Conservation (phyloP, 306 rosid species). For the Neltuma alba region DNA sequence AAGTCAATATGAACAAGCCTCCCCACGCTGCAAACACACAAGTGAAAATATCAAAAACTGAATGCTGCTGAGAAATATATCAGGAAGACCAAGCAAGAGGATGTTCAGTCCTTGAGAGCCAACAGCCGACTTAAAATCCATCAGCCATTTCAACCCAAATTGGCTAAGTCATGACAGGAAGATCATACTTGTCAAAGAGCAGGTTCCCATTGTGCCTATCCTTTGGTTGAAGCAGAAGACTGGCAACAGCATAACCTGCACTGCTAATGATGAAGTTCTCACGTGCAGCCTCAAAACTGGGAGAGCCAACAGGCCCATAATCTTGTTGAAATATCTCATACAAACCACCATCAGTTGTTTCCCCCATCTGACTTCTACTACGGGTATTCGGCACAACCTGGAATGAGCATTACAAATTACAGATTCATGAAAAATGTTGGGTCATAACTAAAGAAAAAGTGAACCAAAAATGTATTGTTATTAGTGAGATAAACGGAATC, state of each 20-base stretch:
- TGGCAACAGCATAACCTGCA: slow-evolving; percentile 99
- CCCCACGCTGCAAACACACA: slow-evolving; percentile 69
- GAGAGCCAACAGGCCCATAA: slow-evolving; percentile 61
- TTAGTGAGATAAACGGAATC: background rate
- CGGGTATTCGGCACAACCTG: slow-evolving; percentile 96
- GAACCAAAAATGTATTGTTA: background rate
- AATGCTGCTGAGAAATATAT: slow-evolving; percentile 1
- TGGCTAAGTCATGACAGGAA: slow-evolving; percentile 5
- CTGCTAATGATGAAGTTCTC: slow-evolving; percentile 93
- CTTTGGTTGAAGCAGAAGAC: slow-evolving; percentile 98
- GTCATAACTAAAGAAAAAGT: background rate
- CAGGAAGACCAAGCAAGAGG: background rate
- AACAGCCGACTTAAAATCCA: slow-evolving; percentile 28
- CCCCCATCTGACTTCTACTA: slow-evolving; percentile 90
- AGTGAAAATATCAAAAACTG: background rate
- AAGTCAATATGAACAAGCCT: slow-evolving; percentile 66
- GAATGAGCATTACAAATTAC: slow-evolving; percentile 34
- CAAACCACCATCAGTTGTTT: slow-evolving; percentile 97
- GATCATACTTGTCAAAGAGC: slow-evolving; percentile 74
- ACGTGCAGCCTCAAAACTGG: slow-evolving; percentile 89
- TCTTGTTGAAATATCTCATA: slow-evolving; percentile 90
- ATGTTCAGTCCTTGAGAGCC: background rate
- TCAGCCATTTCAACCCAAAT: slow-evolving; percentile 25
- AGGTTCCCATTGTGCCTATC: slow-evolving; percentile 98
- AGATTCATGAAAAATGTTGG: slow-evolving; percentile 29